Base-by-base conservation (phyloP, 2,329 filamentous ascomycete species). In the Aspergillus aculeatinus region DNA sequence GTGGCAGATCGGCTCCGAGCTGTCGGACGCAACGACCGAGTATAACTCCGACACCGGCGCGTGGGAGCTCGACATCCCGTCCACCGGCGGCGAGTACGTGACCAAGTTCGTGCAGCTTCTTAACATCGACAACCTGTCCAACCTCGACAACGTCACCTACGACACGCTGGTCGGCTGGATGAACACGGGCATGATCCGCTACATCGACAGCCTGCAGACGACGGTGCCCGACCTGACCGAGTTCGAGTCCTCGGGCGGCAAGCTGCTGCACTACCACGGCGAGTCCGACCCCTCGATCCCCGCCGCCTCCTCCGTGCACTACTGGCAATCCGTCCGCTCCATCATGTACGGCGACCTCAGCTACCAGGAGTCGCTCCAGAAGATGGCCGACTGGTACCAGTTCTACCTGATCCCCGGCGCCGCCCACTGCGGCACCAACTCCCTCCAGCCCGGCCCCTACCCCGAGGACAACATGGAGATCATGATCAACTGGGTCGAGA, bases 191-290 rank as follows among this genome's bases (percentile, higher is more conserved):
- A 77, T 80, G 76, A 67, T 79, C 51, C 75, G 75, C 44, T 87
- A 83, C 70, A 60, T 75, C 31, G 81, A 83, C 65, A 80, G 70
- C 51, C 75, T 85, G 3, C 83, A 86, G 65, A 86, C 83, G 9
- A 85, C 80, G 1, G 67, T 79, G 25, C 81, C 82, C 0, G 83
- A 87, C 63, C 74, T 86, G 0, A 81, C 79, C 0, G 63, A 74
- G 9, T 85, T 85, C 75, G 73, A 81, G 33, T 59, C 73, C 2
- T 65, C 75, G 0, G 84, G 83, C 25, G 83, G 82, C 55, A 87
- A 87, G 70, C 71, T 87, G 4, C 72, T 87, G 11, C 83, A 86
- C 69, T 85, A 80, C 74, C 84, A 87, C 71, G 84, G 83, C 55
- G 83, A 86, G 70, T 81, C 80, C 0, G 85, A 86, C 68, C 70